Percentiles rank a stretch among this genome's conserved stretches.
These are phyloP conservation scores for Penicillium sp. DNA, from an alignment of 2,329 filamentous ascomycete genomes.

Conservation along the genomic window DNA sequence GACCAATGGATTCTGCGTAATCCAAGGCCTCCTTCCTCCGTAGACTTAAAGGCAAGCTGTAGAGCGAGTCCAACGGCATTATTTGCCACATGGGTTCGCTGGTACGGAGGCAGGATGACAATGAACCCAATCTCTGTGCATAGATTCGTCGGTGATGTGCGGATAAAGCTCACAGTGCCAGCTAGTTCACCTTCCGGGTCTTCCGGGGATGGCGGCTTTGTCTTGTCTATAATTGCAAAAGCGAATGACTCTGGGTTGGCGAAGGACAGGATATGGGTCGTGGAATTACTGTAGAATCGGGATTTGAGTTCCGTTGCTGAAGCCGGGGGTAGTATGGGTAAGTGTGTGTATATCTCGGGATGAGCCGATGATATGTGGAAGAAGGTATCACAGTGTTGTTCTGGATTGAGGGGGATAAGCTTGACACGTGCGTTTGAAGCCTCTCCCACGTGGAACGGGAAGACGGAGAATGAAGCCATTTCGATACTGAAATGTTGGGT, in stretches of 20 bases:
- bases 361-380: constrained; percentile 11
- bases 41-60: constrained; percentile 7
- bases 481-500: too few relatives aligned
- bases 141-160: constrained; percentile 11
- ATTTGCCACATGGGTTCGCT: constrained; percentile 18
- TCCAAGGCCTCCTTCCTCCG: constrained; percentile 14
- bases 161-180: constrained; percentile 18
- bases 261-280: constrained; percentile 17
- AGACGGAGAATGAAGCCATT: constrained; percentile 9
- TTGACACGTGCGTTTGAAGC: constrained; percentile 22
- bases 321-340: constrained; percentile 9
- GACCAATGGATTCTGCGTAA: constrained; percentile 17
- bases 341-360: constrained; percentile 19
- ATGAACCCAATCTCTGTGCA: constrained; percentile 22
- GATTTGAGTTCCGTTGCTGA: constrained; percentile 11
- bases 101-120: constrained; percentile 20
- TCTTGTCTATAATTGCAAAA: constrained; percentile 23
- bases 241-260: constrained; percentile 19
- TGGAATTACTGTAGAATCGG: constrained; percentile 7
- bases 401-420: constrained; percentile 21
- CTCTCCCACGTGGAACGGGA: constrained; percentile 9
- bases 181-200: constrained; percentile 21
- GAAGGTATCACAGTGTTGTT: constrained; percentile 14
- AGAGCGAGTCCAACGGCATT: constrained; percentile 18
- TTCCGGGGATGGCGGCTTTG: constrained; percentile 13